phyloP scores from a whole-genome alignment of 2,329 filamentous ascomycete species.

The Nemania diffusa region DNA sequence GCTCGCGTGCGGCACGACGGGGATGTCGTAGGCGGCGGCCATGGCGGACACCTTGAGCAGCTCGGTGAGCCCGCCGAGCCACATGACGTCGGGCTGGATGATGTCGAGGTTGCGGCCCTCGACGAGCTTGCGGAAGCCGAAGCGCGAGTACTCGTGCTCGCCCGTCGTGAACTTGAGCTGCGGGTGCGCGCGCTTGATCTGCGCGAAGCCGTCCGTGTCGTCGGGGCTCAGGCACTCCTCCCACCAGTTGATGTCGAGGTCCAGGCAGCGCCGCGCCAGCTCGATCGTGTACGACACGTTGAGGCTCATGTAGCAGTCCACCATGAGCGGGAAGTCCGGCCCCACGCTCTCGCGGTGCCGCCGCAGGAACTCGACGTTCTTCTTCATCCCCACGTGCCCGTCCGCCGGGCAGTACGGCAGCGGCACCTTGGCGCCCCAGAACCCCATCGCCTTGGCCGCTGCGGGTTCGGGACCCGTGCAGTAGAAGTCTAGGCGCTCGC shows the following conservation, averaged over 20 bases:
- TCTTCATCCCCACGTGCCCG: constrained; percentile 80
- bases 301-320: constrained; percentile 97
- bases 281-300: constrained; percentile 94
- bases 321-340: constrained; percentile 90
- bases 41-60: constrained; percentile 88
- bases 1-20: constrained; percentile 93
- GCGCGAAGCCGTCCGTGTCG: constrained; percentile 88
- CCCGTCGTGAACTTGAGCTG: constrained; percentile 94
- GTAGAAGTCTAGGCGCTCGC: constrained; percentile 87
- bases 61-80: constrained; percentile 93
- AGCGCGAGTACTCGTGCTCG: constrained; percentile 94
- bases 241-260: constrained; percentile 96
- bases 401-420: constrained; percentile 91
- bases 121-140: constrained; percentile 93
- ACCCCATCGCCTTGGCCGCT: constrained; percentile 85
- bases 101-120: constrained; percentile 93
- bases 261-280: constrained; percentile 82
- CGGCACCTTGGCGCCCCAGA: constrained; percentile 90
- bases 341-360: constrained; percentile 87
- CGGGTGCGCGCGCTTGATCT: constrained; percentile 91
- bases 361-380: constrained; percentile 89
- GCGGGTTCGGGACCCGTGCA: constrained; percentile 89
- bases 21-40: constrained; percentile 92
- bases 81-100: constrained; percentile 97
- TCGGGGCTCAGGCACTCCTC: constrained; percentile 93